phyloP scores from a whole-genome alignment of 2,329 filamentous ascomycete species.

The Penicillium capsulatum region DNA sequence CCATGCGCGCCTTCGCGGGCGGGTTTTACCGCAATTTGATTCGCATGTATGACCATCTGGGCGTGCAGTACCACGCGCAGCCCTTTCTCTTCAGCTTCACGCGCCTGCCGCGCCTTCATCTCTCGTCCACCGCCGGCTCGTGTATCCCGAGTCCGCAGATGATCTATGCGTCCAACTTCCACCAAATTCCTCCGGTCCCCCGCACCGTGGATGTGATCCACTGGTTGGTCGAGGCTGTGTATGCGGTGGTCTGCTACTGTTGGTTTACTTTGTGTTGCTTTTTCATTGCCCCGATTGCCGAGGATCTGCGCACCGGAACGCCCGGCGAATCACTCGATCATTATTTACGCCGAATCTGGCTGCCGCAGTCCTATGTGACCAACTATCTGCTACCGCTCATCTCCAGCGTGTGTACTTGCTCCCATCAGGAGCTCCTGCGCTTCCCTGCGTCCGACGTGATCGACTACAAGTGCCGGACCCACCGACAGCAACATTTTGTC shows the following conservation, averaged over 20 bases:
- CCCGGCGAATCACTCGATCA: conserved; percentile 45
- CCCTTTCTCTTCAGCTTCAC: conserved; percentile 48
- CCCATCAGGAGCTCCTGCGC: conserved; percentile 47
- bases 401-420: conserved; percentile 53
- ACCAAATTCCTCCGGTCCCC: conserved; percentile 45
- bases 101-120: conserved; percentile 6
- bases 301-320: conserved; percentile 9
- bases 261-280: conserved; percentile 56
- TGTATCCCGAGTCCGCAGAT: conserved; percentile 40
- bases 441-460: conserved; percentile 54
- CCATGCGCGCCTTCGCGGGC: conserved; percentile 51
- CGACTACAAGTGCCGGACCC: conserved; percentile 48
- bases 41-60: conserved; percentile 55
- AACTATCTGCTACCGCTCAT: conserved; percentile 55
- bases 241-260: conserved; percentile 48
- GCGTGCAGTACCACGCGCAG: conserved; percentile 48
- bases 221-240: conserved; percentile 45
- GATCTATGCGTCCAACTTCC: conserved; percentile 53
- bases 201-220: conserved; percentile 26
- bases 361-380: conserved; percentile 47
- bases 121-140: conserved; percentile 4
- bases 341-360: conserved; percentile 50
- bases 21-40: conserved; percentile 55
- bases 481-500: conserved; percentile 50
- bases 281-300: conserved; percentile 37